phyloP scores from a whole-genome alignment of 2,329 filamentous ascomycete species.

The Aspergillus terreus region DNA sequence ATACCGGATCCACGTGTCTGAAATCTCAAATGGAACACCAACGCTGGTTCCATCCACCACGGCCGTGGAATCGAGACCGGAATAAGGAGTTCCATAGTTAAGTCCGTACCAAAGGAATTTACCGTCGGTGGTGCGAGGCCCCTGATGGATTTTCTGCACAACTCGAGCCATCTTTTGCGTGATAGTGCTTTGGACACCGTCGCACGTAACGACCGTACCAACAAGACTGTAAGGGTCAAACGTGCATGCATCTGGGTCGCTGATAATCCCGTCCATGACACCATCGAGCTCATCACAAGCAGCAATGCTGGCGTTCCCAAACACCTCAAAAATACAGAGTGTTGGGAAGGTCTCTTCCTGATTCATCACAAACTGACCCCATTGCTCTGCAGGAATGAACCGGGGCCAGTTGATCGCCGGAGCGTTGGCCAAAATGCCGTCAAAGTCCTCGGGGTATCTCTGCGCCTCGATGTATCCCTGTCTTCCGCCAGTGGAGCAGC shows the following conservation, averaged over 20 bases:
- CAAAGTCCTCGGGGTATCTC: conserved; percentile 53
- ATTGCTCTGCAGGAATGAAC: conserved; percentile 20
- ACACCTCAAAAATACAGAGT: conserved; percentile 6
- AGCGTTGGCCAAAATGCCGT: conserved; percentile 51
- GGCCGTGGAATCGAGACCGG: conserved; percentile 10
- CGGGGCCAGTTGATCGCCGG: conserved; percentile 40
- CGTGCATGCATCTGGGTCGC: conserved; percentile 2
- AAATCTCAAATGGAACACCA: conserved; percentile 26
- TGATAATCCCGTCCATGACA: conserved; percentile 10
- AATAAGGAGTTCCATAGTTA: conserved; percentile 17
- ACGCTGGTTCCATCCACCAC: conserved; percentile 24
- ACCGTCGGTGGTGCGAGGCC: background rate
- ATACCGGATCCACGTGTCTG: conserved; percentile 30
- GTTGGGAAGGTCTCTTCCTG: background rate
- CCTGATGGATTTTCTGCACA: background rate
- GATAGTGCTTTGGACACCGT: background rate
- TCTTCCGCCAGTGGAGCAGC: conserved; percentile 21
- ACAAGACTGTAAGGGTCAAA: conserved; percentile 6
- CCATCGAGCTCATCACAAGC: conserved; percentile 10
- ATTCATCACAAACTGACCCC: conserved; percentile 6
- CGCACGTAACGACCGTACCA: background rate
- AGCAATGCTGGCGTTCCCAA: conserved; percentile 2
- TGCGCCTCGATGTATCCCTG: conserved; percentile 41
- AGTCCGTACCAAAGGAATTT: conserved; percentile 33
- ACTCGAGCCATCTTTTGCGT: background rate